Evolutionary conservation across 805 yeast genomes (phyloP).

Genomic region (Kazachstania bromeliacearum): DNA sequence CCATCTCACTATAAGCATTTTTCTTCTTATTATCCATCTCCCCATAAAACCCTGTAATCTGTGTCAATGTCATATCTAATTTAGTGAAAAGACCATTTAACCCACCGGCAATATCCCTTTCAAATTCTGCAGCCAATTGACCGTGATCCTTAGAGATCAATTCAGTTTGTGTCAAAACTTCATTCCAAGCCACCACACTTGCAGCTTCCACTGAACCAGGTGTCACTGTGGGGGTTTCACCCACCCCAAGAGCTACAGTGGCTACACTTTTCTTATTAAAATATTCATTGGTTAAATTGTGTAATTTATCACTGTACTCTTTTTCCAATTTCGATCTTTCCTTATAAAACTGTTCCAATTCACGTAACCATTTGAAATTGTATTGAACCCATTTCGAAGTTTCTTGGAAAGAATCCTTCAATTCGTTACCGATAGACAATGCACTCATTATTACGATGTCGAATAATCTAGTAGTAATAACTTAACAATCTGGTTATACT

Average conservation of each 20-base stretch:
- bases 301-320: slow-evolving; percentile 67
- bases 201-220: slow-evolving; percentile 94
- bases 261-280: slow-evolving; percentile 67
- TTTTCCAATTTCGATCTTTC: slow-evolving; percentile 76
- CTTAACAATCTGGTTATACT: too few relatives aligned
- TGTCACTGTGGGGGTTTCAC: slow-evolving; percentile 81
- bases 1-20: slow-evolving; percentile 24
- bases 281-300: slow-evolving; percentile 54
- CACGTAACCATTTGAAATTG: slow-evolving; percentile 66
- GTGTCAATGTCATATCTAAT: slow-evolving; percentile 44
- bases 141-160: slow-evolving; percentile 58
- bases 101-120: slow-evolving; percentile 51
- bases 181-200: slow-evolving; percentile 81
- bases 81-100: slow-evolving; percentile 43
- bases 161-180: slow-evolving; percentile 76
- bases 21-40: slow-evolving; percentile 38
- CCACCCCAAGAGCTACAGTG: slow-evolving; percentile 68
- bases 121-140: slow-evolving; percentile 51
- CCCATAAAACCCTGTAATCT: slow-evolving; percentile 52
- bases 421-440: slow-evolving; percentile 53
- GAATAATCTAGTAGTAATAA: too few relatives aligned
- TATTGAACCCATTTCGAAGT: slow-evolving; percentile 72
- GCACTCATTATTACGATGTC: slow-evolving; percentile 13
- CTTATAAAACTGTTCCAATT: slow-evolving; percentile 71
- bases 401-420: slow-evolving; percentile 69